These are phyloP conservation scores for Periconia digitata DNA, from an alignment of 2,329 filamentous ascomycete genomes.

Conservation along the genomic window DNA sequence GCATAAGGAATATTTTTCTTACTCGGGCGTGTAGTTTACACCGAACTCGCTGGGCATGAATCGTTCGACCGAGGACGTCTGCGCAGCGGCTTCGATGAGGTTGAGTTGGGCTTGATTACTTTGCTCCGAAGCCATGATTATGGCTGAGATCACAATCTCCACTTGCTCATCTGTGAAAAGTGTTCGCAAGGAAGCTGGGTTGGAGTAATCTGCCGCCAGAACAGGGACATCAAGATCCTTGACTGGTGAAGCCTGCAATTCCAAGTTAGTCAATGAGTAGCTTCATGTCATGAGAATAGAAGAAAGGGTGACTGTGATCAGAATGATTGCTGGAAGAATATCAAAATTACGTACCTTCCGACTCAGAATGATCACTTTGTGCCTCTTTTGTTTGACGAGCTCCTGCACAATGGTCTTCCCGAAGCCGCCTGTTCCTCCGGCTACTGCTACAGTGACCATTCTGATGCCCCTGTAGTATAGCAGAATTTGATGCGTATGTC, in stretches of 20 bases:
- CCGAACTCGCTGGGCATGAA: slow-evolving; percentile 22
- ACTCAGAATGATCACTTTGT: slow-evolving; percentile 18
- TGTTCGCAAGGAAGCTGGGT: slow-evolving; percentile 5
- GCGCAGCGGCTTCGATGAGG: slow-evolving; percentile 18
- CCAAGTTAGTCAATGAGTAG: no score
- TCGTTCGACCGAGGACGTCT: slow-evolving; percentile 10
- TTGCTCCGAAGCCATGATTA: slow-evolving; percentile 12
- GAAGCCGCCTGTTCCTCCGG: slow-evolving; percentile 25
- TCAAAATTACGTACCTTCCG: slow-evolving; percentile 17
- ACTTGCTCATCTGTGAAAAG: slow-evolving; percentile 11
- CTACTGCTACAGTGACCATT: slow-evolving; percentile 17
- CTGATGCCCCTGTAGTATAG: no score
- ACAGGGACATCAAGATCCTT: slow-evolving; percentile 1
- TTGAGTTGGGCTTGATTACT: slow-evolving; percentile 12
- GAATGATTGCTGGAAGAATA: no score
- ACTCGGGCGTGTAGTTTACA: slow-evolving; percentile 10
- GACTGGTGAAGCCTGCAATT: neutral
- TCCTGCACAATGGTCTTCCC: slow-evolving; percentile 20
- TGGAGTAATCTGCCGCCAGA: slow-evolving; percentile 14
- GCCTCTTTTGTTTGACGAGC: slow-evolving; percentile 12
- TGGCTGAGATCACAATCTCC: slow-evolving; percentile 16
- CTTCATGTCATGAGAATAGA: no score
- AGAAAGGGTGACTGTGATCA: no score
- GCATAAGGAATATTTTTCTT: no score
- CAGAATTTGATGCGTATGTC: no score